Conservation (phyloP, 495 filamentous ascomycete species). For the Ascobolus immersus region DNA sequence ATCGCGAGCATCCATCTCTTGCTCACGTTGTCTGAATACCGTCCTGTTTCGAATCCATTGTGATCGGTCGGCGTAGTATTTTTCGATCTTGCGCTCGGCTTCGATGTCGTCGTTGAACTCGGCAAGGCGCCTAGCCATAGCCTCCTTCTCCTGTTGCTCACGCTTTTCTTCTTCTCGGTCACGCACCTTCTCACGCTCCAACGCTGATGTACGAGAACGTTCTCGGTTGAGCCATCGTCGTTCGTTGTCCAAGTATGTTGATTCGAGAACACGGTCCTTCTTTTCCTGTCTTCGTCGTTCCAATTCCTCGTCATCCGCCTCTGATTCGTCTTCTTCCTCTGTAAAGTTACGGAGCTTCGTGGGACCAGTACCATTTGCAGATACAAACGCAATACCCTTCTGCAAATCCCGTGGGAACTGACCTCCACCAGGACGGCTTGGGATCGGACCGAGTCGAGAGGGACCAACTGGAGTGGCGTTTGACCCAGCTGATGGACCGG, state of each 20-base stretch:
- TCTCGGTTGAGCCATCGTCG: slow-evolving; percentile 78
- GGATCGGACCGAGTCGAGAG: slow-evolving; percentile 10
- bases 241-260: slow-evolving; percentile 62
- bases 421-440: slow-evolving; percentile 44
- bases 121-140: slow-evolving; percentile 42
- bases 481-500: slow-evolving; percentile 42
- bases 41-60: slow-evolving; percentile 66
- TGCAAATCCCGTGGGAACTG: slow-evolving; percentile 57
- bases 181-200: slow-evolving; percentile 56
- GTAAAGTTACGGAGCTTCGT: slow-evolving; percentile 23
- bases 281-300: slow-evolving; percentile 46
- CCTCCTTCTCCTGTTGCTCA: slow-evolving; percentile 33
- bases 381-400: slow-evolving; percentile 62
- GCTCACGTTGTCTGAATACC: slow-evolving; percentile 43
- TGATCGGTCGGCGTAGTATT: slow-evolving; percentile 68
- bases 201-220: slow-evolving; percentile 50
- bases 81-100: slow-evolving; percentile 38
- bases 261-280: slow-evolving; percentile 47
- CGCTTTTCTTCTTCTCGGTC: slow-evolving; percentile 43
- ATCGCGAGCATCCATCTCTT: slow-evolving; percentile 52
- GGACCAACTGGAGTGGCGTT: slow-evolving; percentile 76
- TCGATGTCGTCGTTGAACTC: slow-evolving; percentile 83
- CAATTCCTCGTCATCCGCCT: slow-evolving; percentile 68
- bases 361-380: slow-evolving; percentile 51
- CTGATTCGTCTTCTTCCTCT: slow-evolving; percentile 66